phyloP scores from a whole-genome alignment of 164 flowering plant species.

The Kingdonia uniflora region DNA sequence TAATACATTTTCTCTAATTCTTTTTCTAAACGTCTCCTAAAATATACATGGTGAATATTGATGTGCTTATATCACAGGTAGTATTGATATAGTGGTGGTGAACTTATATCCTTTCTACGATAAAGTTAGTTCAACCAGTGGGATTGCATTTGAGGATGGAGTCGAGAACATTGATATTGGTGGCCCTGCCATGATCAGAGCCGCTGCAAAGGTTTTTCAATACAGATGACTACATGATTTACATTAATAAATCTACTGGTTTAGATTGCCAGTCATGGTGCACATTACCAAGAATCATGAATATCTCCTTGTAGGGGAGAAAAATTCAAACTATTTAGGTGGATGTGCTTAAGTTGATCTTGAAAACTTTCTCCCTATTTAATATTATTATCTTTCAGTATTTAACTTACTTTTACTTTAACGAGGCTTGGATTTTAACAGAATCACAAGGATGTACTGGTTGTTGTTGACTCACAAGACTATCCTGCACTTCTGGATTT shows the following conservation, averaged over 20 bases:
- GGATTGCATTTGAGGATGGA: slow-evolving; percentile 79
- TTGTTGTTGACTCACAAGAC: slow-evolving; percentile 81
- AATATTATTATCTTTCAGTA: not conserved
- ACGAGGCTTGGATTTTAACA: slow-evolving; percentile 21
- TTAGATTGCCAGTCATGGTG: not conserved
- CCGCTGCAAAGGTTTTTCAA: slow-evolving; percentile 82
- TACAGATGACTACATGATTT: too few relatives aligned
- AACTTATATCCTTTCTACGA: slow-evolving; percentile 89
- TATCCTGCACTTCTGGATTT: slow-evolving; percentile 69
- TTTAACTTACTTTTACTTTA: not conserved
- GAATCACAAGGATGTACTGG: slow-evolving; percentile 96
- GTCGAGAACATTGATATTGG: slow-evolving; percentile 98
- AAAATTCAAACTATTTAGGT: too few relatives aligned
- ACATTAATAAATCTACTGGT: not conserved
- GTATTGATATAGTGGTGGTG: slow-evolving; percentile 89
- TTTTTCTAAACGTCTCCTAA: too few relatives aligned
- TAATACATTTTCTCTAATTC: too few relatives aligned
- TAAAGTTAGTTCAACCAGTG: slow-evolving; percentile 66
- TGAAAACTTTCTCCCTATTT: not conserved
- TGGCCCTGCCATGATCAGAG: slow-evolving; percentile 99
- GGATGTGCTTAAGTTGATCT: not conserved
- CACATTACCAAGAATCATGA: not conserved
- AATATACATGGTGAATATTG: not conserved
- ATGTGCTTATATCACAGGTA: slow-evolving; percentile 33
- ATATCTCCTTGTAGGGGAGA: too few relatives aligned